Evolutionary conservation across 768 basidiomycete genomes (phyloP), one percentile per base, ranked within the genome.

Genomic region (Tylopilus subfusipes): DNA sequence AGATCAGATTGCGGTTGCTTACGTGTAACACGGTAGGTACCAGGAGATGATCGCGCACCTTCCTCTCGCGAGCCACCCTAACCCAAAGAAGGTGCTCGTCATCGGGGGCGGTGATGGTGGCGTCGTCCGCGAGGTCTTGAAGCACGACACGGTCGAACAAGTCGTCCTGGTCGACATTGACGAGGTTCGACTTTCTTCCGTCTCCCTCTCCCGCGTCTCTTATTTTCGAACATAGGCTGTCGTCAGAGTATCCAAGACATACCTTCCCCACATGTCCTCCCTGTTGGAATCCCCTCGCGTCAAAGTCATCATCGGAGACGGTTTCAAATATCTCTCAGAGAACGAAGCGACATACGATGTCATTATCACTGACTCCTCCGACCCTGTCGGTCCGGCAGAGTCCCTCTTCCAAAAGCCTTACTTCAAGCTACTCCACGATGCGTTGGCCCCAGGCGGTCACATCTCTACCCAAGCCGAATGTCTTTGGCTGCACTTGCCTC

Each of bases 111-210:
- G 33, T 34, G 33, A 34, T 16, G 33, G 33, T 3, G 33, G 33
- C 33, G 33, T 34, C 56, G 92, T 99, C 42, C 87, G 96, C 47
- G 96, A 99, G 72, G 93, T 93, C 22, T 82, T 99, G 68, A 98
- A 95, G 80, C 95, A 98, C 73, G 81, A 86, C 48, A 80, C 82
- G 3, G 94, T 99, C 52, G 84, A 97, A 72, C 72, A 91, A 62
- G 94, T 98, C 60, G 92, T 95, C 18, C 84, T 99, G 10, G 94
- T 92, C 74, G 96, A 98, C 72, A 99, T 99, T 65, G 96, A 98
- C 69, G 95, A 98, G 81, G 91, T 88, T 50, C 40, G 68, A 55
- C 22, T 30, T 42, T 11, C 34, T 5, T 45, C 40, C 43, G 24
- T 21, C 1, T 34, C 55, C 5, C 16, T n/a, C 30, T 40, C 5